These are phyloP conservation scores for Dentiscutata heterogama DNA, from an alignment of 371 early-diverging fungal species.

Conservation along the genomic window DNA sequence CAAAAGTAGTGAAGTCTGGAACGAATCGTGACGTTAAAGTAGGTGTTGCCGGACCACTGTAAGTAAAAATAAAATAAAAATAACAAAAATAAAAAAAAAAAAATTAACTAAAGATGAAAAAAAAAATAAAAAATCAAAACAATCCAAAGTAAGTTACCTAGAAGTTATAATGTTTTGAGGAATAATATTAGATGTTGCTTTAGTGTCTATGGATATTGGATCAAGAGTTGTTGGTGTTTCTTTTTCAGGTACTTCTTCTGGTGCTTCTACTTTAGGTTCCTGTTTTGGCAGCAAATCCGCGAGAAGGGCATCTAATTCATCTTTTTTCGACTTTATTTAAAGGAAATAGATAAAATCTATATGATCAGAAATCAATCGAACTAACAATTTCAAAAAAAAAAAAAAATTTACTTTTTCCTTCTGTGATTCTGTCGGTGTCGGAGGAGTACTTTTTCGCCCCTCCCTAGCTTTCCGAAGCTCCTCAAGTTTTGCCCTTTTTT, in stretches of 20 bases:
- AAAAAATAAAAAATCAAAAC: neutral
- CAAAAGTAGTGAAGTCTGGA: conserved; percentile 70
- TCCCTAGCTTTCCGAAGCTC: conserved; percentile 87
- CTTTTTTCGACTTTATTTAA: neutral
- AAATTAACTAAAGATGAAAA: neutral
- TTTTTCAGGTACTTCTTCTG: neutral
- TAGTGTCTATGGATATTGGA: neutral
- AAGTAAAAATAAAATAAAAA: neutral
- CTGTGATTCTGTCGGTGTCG: conserved; percentile 46
- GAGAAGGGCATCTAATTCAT: conserved; percentile 12
- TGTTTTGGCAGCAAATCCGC: neutral
- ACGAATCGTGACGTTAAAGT: conserved; percentile 47
- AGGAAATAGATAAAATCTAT: neutral
- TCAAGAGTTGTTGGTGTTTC: neutral
- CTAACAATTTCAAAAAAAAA: neutral
- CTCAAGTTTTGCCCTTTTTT: conserved; percentile 90
- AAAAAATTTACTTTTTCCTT: neutral
- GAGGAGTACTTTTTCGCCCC: conserved; percentile 71
- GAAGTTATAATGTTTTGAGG: neutral
- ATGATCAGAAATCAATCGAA: neutral
- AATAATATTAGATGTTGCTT: no score
- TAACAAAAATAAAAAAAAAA: neutral
- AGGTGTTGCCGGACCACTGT: neutral
- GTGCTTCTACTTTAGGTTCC: neutral
- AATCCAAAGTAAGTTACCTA: conserved; percentile 1